Evolutionary conservation across 805 yeast genomes (phyloP).

Genomic region (Yarrowia keelungensis): DNA sequence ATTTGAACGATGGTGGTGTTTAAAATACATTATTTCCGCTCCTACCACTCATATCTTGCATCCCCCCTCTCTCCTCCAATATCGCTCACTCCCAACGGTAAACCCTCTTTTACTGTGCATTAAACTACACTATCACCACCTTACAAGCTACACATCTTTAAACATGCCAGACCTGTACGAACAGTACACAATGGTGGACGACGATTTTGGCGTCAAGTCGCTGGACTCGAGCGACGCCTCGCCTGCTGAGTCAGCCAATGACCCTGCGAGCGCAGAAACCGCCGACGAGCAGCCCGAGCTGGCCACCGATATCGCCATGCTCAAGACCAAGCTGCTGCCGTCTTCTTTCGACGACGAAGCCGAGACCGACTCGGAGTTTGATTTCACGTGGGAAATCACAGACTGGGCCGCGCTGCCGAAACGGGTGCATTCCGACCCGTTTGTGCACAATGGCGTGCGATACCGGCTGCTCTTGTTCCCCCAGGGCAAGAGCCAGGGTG

Average conservation of each 20-base stretch:
- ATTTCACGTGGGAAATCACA: slow-evolving; percentile 50
- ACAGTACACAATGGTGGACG: slow-evolving; percentile 33
- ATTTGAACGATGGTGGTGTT: too few relatives aligned
- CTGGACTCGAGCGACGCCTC: slow-evolving; percentile 21
- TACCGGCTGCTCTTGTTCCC: slow-evolving; percentile 76
- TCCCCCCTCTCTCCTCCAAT: background rate
- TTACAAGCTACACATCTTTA: background rate
- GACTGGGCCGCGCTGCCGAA: slow-evolving; percentile 52
- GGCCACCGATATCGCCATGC: slow-evolving; percentile 14
- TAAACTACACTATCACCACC: background rate
- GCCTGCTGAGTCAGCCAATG: background rate
- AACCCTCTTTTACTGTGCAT: background rate
- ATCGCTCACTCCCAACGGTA: slow-evolving; percentile 32
- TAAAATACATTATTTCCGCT: background rate
- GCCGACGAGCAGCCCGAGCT: background rate
- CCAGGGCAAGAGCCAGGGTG: slow-evolving; percentile 63
- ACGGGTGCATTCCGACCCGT: slow-evolving; percentile 48
- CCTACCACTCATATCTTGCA: too few relatives aligned
- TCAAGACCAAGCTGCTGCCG: slow-evolving; percentile 40
- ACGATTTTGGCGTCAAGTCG: slow-evolving; percentile 22
- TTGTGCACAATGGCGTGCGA: slow-evolving; percentile 47
- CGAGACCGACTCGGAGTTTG: slow-evolving; percentile 44
- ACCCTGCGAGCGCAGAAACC: background rate
- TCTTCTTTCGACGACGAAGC: slow-evolving; percentile 45
- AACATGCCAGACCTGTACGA: slow-evolving; percentile 19